These are phyloP conservation scores for Metschnikowia similis DNA, from an alignment of 805 yeast species.

Conservation along the genomic window DNA sequence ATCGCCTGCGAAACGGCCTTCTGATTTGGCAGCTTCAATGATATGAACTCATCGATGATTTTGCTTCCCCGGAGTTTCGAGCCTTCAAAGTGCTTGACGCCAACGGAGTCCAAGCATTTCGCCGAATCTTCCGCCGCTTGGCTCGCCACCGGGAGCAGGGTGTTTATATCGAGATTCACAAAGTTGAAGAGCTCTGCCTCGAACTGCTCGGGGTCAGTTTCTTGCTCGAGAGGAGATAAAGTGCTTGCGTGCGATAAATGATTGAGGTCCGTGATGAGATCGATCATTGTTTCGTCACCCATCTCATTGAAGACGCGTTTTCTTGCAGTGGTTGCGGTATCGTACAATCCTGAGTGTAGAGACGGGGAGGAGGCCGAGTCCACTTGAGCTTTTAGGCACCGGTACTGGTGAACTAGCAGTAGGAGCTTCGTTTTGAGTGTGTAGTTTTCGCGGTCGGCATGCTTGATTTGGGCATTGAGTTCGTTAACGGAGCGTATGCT, in stretches of 20 bases:
- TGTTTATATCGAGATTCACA: slow-evolving; percentile 23
- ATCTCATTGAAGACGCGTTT: slow-evolving; percentile 16
- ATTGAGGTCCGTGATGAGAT: slow-evolving; percentile 26
- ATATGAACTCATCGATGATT: background rate
- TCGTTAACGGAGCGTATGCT: slow-evolving; percentile 10
- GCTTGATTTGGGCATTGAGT: slow-evolving; percentile 13
- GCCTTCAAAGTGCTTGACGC: no score
- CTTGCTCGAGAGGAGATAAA: slow-evolving; percentile 2
- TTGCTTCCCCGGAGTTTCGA: background rate
- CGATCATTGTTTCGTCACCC: slow-evolving; percentile 21
- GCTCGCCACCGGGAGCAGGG: slow-evolving; percentile 7
- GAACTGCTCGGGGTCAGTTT: slow-evolving; percentile 1
- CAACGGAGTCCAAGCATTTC: background rate
- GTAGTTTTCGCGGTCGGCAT: slow-evolving; percentile 31
- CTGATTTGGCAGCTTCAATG: background rate
- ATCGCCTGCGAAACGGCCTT: background rate
- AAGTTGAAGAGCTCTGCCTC: slow-evolving; percentile 20
- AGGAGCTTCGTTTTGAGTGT: slow-evolving; percentile 33
- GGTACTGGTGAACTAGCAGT: slow-evolving; percentile 38
- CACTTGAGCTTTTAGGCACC: slow-evolving; percentile 30
- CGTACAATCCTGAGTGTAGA: slow-evolving; percentile 10
- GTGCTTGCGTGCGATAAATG: slow-evolving; percentile 23
- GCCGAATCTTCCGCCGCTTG: background rate
- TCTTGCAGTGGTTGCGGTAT: slow-evolving; percentile 19
- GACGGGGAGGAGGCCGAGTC: slow-evolving; percentile 9